A percentile compares a stretch with the other conserved stretches of the same genome.
phyloP scores from a whole-genome alignment of 768 basidiomycete genomes.

The Pulveroboletus sp. region DNA sequence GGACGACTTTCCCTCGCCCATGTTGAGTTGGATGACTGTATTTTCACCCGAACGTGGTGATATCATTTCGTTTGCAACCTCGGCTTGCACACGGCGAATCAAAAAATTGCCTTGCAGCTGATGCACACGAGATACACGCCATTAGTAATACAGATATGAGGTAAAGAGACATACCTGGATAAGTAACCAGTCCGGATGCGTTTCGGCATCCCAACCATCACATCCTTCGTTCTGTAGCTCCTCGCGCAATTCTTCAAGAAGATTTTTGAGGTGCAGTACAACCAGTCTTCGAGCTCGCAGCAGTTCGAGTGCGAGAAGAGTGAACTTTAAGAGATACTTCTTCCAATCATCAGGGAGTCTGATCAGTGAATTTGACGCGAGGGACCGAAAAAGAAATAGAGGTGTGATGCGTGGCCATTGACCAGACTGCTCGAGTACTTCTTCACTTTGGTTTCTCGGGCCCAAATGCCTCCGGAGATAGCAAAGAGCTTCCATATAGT shows the following conservation, averaged over 20 bases:
- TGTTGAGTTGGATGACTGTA: constrained; percentile 47
- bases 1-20: constrained; percentile 55
- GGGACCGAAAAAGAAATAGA: constrained; percentile 25
- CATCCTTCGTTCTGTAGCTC: constrained; percentile 1
- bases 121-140: neutral
- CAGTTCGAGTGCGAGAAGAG: constrained; percentile 24
- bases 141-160: neutral
- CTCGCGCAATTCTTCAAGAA: neutral
- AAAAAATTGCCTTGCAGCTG: constrained; percentile 47
- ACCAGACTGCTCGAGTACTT: constrained; percentile 12
- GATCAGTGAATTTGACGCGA: constrained; percentile 22
- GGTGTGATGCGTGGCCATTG: constrained; percentile 36
- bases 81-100: constrained; percentile 40
- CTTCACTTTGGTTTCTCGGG: constrained; percentile 13
- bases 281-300: constrained; percentile 19
- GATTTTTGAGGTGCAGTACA: neutral
- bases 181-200: neutral
- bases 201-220: neutral
- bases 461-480: constrained; percentile 2
- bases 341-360: constrained; percentile 24
- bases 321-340: constrained; percentile 25
- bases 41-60: constrained; percentile 32
- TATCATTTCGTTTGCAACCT: constrained; percentile 46
- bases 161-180: neutral
- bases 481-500: neutral